Conservation (phyloP, 2,329 filamentous ascomycete species). For the Metarhizium humberi region DNA sequence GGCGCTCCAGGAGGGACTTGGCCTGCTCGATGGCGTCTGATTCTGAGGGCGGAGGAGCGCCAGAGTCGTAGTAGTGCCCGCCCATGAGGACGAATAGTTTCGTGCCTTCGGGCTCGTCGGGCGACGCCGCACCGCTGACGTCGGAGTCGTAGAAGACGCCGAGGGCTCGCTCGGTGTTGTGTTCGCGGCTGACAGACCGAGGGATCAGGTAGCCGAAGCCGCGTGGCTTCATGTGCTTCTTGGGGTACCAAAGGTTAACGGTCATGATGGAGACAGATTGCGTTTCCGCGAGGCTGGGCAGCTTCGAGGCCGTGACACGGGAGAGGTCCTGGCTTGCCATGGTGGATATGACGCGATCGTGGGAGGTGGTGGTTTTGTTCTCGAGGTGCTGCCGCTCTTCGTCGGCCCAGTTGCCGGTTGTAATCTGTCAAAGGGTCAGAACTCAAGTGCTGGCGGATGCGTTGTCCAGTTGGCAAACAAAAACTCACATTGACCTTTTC, state of each 20-base stretch:
- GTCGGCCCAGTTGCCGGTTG: constrained; percentile 1
- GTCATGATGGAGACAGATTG: constrained; percentile 78
- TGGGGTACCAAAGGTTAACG: constrained; percentile 78
- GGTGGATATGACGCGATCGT: constrained; percentile 57
- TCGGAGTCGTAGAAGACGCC: constrained; percentile 90
- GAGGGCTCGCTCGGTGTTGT: constrained; percentile 75
- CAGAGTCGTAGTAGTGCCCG: constrained; percentile 70
- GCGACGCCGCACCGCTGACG: constrained; percentile 30
- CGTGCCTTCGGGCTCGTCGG: constrained; percentile 54
- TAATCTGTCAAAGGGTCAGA: constrained; percentile 9
- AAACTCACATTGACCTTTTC: constrained; percentile 32
- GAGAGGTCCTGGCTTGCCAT: constrained; percentile 40
- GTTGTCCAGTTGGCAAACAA: not conserved
- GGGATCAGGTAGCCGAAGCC: constrained; percentile 94
- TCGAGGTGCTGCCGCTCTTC: not conserved
- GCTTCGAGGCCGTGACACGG: constrained; percentile 22
- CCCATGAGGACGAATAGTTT: constrained; percentile 93
- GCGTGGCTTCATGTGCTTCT: constrained; percentile 50
- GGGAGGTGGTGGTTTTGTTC: constrained; percentile 13
- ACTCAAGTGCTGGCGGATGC: not conserved
- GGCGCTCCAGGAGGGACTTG: constrained; percentile 57
- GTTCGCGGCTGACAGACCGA: constrained; percentile 53
- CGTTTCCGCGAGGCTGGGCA: constrained; percentile 42
- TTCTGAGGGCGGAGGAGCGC: constrained; percentile 41
- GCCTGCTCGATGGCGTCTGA: constrained; percentile 63